Evolutionary conservation across 495 filamentous ascomycete genomes (phyloP).

Genomic region (Thermochaetoides thermophila): DNA sequence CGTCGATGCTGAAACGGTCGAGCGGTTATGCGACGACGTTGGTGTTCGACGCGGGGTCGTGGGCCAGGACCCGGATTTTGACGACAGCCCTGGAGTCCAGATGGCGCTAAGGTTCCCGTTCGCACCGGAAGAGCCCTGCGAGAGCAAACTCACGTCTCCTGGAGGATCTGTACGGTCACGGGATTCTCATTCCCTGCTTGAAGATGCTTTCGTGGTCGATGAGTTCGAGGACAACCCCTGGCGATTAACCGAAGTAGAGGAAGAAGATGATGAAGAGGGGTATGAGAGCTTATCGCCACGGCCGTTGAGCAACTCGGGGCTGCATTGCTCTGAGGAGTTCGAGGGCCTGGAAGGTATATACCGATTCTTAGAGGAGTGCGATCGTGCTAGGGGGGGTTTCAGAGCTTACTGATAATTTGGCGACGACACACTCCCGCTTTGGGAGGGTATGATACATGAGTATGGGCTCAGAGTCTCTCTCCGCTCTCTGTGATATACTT

Average conservation of each 20-base stretch:
- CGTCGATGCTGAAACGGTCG: conserved; percentile 72
- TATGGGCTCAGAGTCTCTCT: too few relatives aligned
- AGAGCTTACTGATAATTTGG: not conserved
- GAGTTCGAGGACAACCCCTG: conserved; percentile 32
- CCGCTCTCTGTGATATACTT: too few relatives aligned
- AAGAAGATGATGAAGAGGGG: conserved; percentile 31
- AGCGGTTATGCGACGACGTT: conserved; percentile 73
- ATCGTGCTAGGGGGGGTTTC: conserved; percentile 31
- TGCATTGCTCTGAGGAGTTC: conserved; percentile 41
- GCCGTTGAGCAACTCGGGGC: conserved; percentile 23
- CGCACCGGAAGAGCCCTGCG: conserved; percentile 41
- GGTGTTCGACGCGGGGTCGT: conserved; percentile 65
- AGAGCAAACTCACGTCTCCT: conserved; percentile 33
- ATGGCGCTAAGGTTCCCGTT: conserved; percentile 78
- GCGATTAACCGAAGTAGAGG: conserved; percentile 18
- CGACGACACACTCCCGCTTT: not conserved
- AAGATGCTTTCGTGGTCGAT: conserved; percentile 24
- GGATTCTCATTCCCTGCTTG: conserved; percentile 28
- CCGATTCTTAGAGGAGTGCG: conserved; percentile 75
- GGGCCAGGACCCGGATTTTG: conserved; percentile 62
- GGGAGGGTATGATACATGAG: too few relatives aligned
- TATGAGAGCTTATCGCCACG: conserved; percentile 36
- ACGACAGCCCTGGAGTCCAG: conserved; percentile 40
- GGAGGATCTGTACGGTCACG: conserved; percentile 29
- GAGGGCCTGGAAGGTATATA: conserved; percentile 79